These are phyloP conservation scores for Nigrospora oryzae DNA, from an alignment of 2,329 filamentous ascomycete genomes.

Conservation along the genomic window DNA sequence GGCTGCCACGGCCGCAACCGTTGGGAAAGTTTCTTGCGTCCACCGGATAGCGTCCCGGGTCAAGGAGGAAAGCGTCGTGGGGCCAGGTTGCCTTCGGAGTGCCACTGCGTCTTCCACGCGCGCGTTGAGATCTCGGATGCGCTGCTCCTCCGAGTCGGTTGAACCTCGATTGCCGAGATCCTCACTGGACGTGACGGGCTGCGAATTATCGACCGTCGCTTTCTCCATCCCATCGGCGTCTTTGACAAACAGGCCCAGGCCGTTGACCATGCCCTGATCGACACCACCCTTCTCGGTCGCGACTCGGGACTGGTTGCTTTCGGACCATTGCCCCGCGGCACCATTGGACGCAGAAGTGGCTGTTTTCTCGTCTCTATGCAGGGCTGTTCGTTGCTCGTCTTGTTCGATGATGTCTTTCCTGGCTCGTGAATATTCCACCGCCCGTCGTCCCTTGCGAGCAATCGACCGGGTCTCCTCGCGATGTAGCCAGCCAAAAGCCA, in stretches of 20 bases:
- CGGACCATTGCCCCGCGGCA: not conserved
- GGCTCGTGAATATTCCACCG: constrained; percentile 33
- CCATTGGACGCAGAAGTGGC: not conserved
- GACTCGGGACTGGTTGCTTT: not conserved
- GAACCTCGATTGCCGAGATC: not conserved
- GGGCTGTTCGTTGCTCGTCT: constrained; percentile 14
- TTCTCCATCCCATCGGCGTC: too few species aligned
- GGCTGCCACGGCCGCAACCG: constrained; percentile 52
- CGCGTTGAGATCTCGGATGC: constrained; percentile 5
- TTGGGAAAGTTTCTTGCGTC: constrained; percentile 64
- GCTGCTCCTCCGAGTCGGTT: not conserved
- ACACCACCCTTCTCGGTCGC: not conserved
- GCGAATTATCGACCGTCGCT: constrained; percentile 8
- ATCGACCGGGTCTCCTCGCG: constrained; percentile 55
- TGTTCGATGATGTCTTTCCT: constrained; percentile 24
- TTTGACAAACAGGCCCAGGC: not conserved
- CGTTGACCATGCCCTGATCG: not conserved
- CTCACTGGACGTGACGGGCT: not conserved
- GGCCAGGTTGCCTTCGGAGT: constrained; percentile 3
- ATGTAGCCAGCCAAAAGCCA: constrained; percentile 54
- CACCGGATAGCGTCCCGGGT: constrained; percentile 39
- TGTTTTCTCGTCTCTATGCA: constrained; percentile 5
- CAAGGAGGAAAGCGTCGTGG: constrained; percentile 44
- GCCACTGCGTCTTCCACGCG: not conserved
- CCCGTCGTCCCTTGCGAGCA: constrained; percentile 44